A percentile compares a stretch with the other conserved stretches of the same genome.
Evolutionary conservation across 129 eudicot genomes (phyloP).

Genomic region (Gnaphalium uliginosum): DNA sequence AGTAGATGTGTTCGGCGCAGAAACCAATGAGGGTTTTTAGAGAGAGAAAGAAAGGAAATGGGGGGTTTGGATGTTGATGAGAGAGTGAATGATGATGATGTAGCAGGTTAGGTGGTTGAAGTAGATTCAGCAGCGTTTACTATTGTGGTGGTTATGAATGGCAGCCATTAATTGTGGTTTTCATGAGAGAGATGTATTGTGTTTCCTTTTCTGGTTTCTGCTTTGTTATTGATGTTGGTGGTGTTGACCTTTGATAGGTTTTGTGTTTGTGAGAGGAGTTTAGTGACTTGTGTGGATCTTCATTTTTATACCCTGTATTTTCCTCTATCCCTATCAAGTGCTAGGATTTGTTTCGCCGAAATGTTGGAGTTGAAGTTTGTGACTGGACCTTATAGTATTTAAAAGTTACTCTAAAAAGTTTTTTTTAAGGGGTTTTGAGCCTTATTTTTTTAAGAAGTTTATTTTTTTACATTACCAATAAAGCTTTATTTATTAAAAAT

Average conservation of each 20-base stretch:
- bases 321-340: not conserved
- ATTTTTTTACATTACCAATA: too few relatives aligned
- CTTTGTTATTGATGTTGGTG: not conserved
- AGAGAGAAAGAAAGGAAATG: slow-evolving; percentile 4
- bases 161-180: slow-evolving; percentile 20
- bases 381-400: too few relatives aligned
- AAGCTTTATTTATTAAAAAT: too few relatives aligned
- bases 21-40: slow-evolving; percentile 37
- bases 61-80: slow-evolving; percentile 16
- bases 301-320: slow-evolving; percentile 29
- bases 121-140: slow-evolving; percentile 34
- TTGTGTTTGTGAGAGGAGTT: slow-evolving; percentile 31
- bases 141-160: slow-evolving; percentile 6
- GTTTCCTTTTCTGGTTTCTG: slow-evolving; percentile 29
- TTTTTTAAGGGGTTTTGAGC: too few relatives aligned
- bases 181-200: not conserved
- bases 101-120: slow-evolving; percentile 10
- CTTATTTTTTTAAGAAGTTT: too few relatives aligned
- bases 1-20: slow-evolving; percentile 30
- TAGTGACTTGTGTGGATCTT: slow-evolving; percentile 22
- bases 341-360: too few relatives aligned
- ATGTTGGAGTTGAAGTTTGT: too few relatives aligned
- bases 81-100: slow-evolving; percentile 12
- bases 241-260: slow-evolving; percentile 41
- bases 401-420: too few relatives aligned